Base-by-base conservation (phyloP, 177 flowering plant species). In the Vitis hybrid region DNA sequence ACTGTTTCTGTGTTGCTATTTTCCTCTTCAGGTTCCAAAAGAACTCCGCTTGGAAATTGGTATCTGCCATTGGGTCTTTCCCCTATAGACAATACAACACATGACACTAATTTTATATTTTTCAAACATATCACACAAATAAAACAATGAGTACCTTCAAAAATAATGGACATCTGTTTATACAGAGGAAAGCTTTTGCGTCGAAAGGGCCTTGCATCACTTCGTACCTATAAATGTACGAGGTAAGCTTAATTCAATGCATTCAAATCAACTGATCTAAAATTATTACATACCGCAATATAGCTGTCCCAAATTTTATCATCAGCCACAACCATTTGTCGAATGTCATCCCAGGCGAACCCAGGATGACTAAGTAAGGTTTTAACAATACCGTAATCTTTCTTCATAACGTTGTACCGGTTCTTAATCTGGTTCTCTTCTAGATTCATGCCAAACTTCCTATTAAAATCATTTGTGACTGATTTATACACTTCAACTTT, bases 381-480 rank as follows among this genome's bases (percentile, higher is more conserved):
- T 62, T 70, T 75, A 17, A 66, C 71, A 60, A 75, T 70, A 60
- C 63, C 74, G 60, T 66, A 75, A 52, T 75, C 70, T 75, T 69
- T 70, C 78, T 75, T 70, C 78, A 70, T 66, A 31, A 66, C 74
- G 55, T 75, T 75, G 60, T 70, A 75, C 2, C 71, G 70, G 67
- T 75, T 75, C 19, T 60, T 75, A 3, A 70, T 70, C 62, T 75
- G 73, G 38, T 70, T 70, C 67, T 65, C 74, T 56, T 70, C 74
- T 10, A 75, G 67, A 60, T 66, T 70, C 78, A 75, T 3, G 62
- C 72, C 51, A 66, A 75, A 70, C 66, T 70, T 70, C 28, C 60
- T 69, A 7, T 65, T 75, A 20, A 70, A 75, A 59, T 75, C 73
- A 18, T 66, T 52, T 2, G 69, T 64, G 10, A 69, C 72, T 50